Evolutionary conservation across 75 land plant genomes (phyloP), one percentile per base, ranked within the genome.

Genomic region (Pinus albicaulis): DNA sequence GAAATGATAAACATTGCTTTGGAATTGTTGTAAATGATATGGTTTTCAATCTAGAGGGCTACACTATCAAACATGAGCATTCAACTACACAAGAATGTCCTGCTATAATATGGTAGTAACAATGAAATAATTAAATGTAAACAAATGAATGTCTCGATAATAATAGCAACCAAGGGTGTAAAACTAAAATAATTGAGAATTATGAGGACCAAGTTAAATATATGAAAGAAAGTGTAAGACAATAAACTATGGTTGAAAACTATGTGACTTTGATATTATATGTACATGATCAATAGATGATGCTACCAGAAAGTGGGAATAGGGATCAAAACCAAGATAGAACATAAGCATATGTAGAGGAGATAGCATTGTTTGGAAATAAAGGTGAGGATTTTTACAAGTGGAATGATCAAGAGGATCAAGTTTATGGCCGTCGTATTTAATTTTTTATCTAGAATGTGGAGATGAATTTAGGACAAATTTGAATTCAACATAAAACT

Each of bases 161-260:
- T 41, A 68, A 41, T 68, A 19, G 41, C 3, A 4, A 34, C 34
- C 23, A 36, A 68, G 11, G 17, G 48, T 41, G 44, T 36, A 38
- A 8, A 52, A 28, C 38, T 26, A 70, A 61, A 58, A 22, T 14
- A 56, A 75, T 31, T 34, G 38, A 69, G 25, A 36, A 75, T 24
- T 26, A n/a, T 28, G 48, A 2, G 38, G 63, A 75, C 7, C 76
- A 7, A 36, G 41, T 23, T n/a, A 20, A 20, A 25, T 58, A 16
- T 58, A 3, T 11, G 65, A 20, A 57, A 7, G 44, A 20, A 25
- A 75, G 17, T 34, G 34, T 34, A 75, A 59, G 22, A 11, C 13
- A 59, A 62, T 16, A 20, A 23, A 22, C 71, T 64, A 71, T 10
- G 61, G 71, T 12, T 75, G 41, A 75, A 62, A 71, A 59, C 61